Evolutionary conservation across 306 rosid species (phyloP), one percentile per base, ranked within the genome.

Genomic region (Hippophae tibetana): DNA sequence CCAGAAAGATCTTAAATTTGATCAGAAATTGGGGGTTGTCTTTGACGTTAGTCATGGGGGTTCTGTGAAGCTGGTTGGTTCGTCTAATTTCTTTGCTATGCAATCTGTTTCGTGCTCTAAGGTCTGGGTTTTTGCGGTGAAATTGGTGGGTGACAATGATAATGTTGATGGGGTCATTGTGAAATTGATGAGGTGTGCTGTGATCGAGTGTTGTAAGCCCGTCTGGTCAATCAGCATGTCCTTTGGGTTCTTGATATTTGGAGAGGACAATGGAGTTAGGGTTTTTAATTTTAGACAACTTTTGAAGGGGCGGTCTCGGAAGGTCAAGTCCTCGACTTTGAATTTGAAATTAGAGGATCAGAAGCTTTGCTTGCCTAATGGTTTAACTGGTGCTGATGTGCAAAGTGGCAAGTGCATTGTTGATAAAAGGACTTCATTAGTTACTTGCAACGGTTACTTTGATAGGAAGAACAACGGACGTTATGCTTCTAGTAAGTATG

Each of bases 141-240:
- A 72, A 60, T 61, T 53, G 70, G 71, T 73, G 42, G 77, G 49
- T 10, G 58, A 11, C 13, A 83, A 41, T 8, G 81, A 10, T 27
- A 82, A 43, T 9, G 81, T 50, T 9, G 58, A 77, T 25, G 73
- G 63, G 54, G 52, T 64, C 64, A 67, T 44, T 47, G 68, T 92
- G 81, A 92, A 72, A 54, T 73, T 92, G 79, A 79, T 81, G 89
- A 84, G 82, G 70, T 80, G 96, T 71, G 89, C 95, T 58, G 96
- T 78, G 65, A 48, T 92, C 41, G 83, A 89, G 46, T 82, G 92
- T 41, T 72, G 69, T 7, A 69, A 66, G 71, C 84, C 84, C 42
- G 72, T 92, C 59, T 85, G 81, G 67, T 87, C 95, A 7, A 41
- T 92, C 27, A 80, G 76, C 45, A 14, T 92, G 52, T 76, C 89